Percentiles rank a stretch among this genome's conserved stretches.
phyloP scores from a whole-genome alignment of 768 basidiomycete species.

The Lactarius hengduanensis region DNA sequence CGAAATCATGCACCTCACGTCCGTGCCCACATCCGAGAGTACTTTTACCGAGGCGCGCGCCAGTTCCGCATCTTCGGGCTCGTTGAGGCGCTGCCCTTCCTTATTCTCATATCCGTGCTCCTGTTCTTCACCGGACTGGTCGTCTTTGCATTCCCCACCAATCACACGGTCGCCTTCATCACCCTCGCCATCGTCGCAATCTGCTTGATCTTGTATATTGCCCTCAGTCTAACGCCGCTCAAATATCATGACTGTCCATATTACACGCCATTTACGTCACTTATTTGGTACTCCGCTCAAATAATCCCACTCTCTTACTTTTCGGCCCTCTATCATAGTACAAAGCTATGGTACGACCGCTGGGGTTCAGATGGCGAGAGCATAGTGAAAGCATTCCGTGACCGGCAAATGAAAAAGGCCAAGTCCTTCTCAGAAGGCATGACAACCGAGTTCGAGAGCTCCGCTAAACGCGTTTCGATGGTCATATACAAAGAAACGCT shows the following conservation, averaged over 20 bases:
- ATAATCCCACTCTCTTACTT: background rate
- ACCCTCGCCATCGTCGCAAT: background rate
- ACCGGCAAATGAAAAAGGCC: background rate
- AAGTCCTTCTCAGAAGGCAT: background rate
- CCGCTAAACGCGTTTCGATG: background rate
- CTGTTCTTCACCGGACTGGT: conserved; percentile 10
- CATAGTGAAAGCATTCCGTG: background rate
- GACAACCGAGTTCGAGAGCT: background rate
- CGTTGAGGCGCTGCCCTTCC: conserved; percentile 37
- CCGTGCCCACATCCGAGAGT: conserved; percentile 11
- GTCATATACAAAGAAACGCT: background rate
- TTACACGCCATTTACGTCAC: background rate
- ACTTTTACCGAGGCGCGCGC: conserved; percentile 40
- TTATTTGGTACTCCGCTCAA: background rate
- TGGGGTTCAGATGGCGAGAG: background rate
- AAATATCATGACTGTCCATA: conserved; percentile 1
- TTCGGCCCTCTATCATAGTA: background rate
- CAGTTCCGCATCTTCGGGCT: conserved; percentile 41
- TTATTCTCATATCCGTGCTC: background rate
- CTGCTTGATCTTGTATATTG: background rate
- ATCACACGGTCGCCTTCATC: background rate
- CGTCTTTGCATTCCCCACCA: conserved; percentile 5
- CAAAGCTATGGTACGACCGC: background rate
- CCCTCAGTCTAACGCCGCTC: background rate
- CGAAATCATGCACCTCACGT: background rate